phyloP scores from a whole-genome alignment of 176 grass and related monocot genomes.

The Musa acuminata region DNA sequence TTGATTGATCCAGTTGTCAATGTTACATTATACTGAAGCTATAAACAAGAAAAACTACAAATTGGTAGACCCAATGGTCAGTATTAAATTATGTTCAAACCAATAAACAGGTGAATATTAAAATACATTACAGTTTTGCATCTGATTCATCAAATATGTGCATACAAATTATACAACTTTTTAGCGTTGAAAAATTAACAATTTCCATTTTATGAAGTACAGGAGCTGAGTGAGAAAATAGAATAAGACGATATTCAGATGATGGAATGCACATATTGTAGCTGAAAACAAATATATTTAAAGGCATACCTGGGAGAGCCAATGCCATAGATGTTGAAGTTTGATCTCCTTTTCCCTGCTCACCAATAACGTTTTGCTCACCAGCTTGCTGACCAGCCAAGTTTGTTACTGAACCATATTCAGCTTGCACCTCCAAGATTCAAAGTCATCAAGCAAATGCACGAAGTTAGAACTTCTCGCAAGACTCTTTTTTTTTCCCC shows the following conservation, averaged over 20 bases:
- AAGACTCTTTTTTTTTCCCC: too few species aligned
- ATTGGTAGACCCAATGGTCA: background rate
- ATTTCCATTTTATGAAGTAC: too few species aligned
- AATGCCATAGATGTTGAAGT: constrained; percentile 26
- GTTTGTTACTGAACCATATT: constrained; percentile 64
- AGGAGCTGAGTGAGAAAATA: too few species aligned
- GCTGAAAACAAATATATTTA: constrained; percentile 6
- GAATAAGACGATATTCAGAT: too few species aligned
- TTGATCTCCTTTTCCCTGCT: constrained; percentile 28
- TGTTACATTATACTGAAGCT: background rate
- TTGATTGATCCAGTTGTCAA: too few species aligned
- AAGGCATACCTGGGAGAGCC: constrained; percentile 46
- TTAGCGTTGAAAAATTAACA: background rate
- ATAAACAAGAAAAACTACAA: background rate
- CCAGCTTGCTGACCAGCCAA: constrained; percentile 36
- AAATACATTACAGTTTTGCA: background rate
- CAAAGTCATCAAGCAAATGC: background rate
- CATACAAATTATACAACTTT: background rate
- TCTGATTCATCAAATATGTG: background rate
- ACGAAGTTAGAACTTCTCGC: background rate
- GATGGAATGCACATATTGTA: background rate
- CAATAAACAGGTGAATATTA: background rate
- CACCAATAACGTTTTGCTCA: constrained; percentile 1
- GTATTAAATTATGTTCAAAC: background rate
- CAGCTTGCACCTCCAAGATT: constrained; percentile 42